Evolutionary conservation across 208 protist species (phyloP), one percentile per base, ranked within the genome.

Genomic region (Leptomonas seymouri): DNA sequence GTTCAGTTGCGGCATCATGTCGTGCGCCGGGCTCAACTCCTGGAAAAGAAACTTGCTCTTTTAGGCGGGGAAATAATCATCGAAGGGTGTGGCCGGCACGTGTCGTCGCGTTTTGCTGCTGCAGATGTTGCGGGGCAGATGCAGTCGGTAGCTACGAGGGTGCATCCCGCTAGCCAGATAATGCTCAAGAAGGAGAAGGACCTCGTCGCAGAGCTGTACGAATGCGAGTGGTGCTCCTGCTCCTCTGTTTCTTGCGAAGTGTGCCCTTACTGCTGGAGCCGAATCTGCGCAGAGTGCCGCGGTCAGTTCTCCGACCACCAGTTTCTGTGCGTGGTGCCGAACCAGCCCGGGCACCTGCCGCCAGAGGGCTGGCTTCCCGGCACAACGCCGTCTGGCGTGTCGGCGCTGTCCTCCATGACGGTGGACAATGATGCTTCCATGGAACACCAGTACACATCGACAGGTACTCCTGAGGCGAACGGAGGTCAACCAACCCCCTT

Each of bases 151-250:
- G 25, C 20, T 4, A 11, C 21, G 39, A 49, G 36, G 20, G 2
- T 3, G 18, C 28, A 18, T 14, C 15, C 28, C 25, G 39, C 45
- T 20, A 21, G 41, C 8, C 21, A 34, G 36, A 1, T 54, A 9
- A 15, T 76, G 20, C 16, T 36, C 3, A 76, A 55, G 23, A 58
- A 51, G 18, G 71, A 76, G 31, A 49, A 21, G 18, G 41, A 65
- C 46, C 53, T 67, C 7, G 70, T 64, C 21, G 64, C 66, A 21
- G 67, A 72, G 46, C 20, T 78, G 15, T 34, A 67, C 2, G 82
- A 87, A 34, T 84, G 79, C 42, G 82, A 84, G 71, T 87, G 78
- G 78, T 84, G 78, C 64, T 84, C 75, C 27, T 53, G 48, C 21
- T n/a, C 65, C 16, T 71, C 77, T 1, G 15, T 62, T 1, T 57